Evolutionary conservation across 371 early-diverging fungal species (phyloP), one percentile per base, ranked within the genome.

Genomic region (Mortierella sp.): DNA sequence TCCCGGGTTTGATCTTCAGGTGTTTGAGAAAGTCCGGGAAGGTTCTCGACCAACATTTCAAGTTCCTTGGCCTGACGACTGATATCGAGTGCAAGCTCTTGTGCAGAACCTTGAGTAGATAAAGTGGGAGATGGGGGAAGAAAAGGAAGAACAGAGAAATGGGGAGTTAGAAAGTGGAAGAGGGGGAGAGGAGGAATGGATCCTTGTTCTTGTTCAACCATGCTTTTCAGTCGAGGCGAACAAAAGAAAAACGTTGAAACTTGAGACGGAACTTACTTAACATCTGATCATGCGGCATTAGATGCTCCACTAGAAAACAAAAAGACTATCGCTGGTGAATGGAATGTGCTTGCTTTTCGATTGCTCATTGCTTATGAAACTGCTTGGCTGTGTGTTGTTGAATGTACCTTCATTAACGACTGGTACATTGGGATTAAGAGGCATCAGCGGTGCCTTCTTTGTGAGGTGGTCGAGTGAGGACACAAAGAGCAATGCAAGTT

Each of bases 41-140:
- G 67, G 30, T 80, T 79, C 63, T 91, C 90, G 60, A 91, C 86
- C 23, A 92, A 64, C 19, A 84, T 80, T 55, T 92, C 93, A 30
- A 90, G 87, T 48, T 90, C 90, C 65, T 91, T 89, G 30, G 85
- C 86, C 34, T 91, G 89, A 37, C 89, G 87, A 7, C 88, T 89
- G 55, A 92, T 81, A 71, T 92, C 93, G 7, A 84, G 70, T 0
- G 87, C 89, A 7, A 87, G 71, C 58, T 89, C 88, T 37, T 83
- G 79, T 63, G 89, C 83, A 43, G 89, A 83, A 23, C 81, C 91
- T 89, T 34, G 6, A n/a, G 14, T 6, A 24, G 42, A 11, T n/a
- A n/a, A 37, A 24, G 6, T 52, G 51, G 30, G 21, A 50, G 30
- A 31, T 4, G 19, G 23, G 15, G 6, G 26, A n/a, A 27, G 23